Percentiles rank a stretch among this genome's conserved stretches.
phyloP scores from a whole-genome alignment of 805 yeast species.

The Metschnikowia gelsemii region DNA sequence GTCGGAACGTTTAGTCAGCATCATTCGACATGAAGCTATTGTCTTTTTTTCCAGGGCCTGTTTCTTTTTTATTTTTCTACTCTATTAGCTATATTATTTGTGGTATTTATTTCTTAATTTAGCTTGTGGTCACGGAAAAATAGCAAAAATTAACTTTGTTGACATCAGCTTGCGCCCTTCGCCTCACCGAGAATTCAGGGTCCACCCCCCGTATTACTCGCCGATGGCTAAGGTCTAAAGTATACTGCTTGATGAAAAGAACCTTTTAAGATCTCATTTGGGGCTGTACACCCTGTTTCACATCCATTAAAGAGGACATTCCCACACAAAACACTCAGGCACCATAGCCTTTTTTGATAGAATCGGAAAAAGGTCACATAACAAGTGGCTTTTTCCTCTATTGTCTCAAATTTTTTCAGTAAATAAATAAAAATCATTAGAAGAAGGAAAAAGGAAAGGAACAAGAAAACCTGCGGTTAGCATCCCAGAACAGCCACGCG shows the following conservation, averaged over 20 bases:
- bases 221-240: constrained; percentile 4
- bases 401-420: constrained; percentile 2
- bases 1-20: neutral
- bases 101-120: neutral
- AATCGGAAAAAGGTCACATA: constrained; percentile 8
- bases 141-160: neutral
- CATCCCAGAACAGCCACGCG: too few species aligned
- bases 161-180: neutral
- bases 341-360: constrained; percentile 10
- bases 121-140: neutral
- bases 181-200: neutral
- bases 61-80: neutral
- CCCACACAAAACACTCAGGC: neutral
- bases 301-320: neutral
- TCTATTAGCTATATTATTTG: neutral
- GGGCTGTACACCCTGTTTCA: constrained; percentile 11
- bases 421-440: constrained; percentile 1
- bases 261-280: constrained; percentile 4
- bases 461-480: neutral
- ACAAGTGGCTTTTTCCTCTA: constrained; percentile 5
- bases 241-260: constrained; percentile 1
- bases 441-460: neutral
- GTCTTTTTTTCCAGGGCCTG: too few species aligned
- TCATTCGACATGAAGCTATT: constrained; percentile 4
- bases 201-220: constrained; percentile 5